Evolutionary conservation across 2,329 filamentous ascomycete species (phyloP), one percentile per base, ranked within the genome.

Genomic region (Oidium heveae): DNA sequence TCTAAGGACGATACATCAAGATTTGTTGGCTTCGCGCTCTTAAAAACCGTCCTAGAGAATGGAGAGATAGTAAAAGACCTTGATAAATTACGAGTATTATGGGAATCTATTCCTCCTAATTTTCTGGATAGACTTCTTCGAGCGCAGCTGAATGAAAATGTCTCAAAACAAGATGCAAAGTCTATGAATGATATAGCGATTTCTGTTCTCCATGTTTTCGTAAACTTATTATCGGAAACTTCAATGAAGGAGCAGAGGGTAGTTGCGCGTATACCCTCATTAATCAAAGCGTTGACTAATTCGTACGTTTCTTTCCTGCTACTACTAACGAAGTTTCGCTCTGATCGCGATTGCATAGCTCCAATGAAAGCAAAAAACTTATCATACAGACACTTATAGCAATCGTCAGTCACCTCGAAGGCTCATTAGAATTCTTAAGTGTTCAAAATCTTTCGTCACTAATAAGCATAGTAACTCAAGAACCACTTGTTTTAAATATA

Each of bases 1-100:
- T 66, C 74, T 54, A 78, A 76, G 57, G 74, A 82, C 62, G 80
- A 84, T 62, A 84, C 80, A 0, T 76, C 77, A 20, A 73, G 77
- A 61, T 83, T 84, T 59, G 79, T 82, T 41, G 80, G 79, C 8
- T 68, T 84, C 22, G 77, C 79, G 0, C 70, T 84, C 22, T 70
- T 84, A 53, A 81, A 79, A 61, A 75, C 76, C n/a, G 66, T 80
- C 13, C 70, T 84, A 34, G 79, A 83, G 64, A 78, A 76, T 62
- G 73, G 74, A 6, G 66, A 70, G 22, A 64, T 79, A 22, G 70
- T 70, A 47, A 65, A 71, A 54, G 70, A 79, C 63, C 67, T 70
- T 10, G 64, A 65, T 1, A 63, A 62, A 8, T 61, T 81, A 4
- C 61, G 65, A n/a, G 64, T 63, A 15, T 66, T 82, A 44, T 84